Evolutionary conservation across 306 rosid species (phyloP), one percentile per base, ranked within the genome.

Genomic region (Astragalus membranaceus): DNA sequence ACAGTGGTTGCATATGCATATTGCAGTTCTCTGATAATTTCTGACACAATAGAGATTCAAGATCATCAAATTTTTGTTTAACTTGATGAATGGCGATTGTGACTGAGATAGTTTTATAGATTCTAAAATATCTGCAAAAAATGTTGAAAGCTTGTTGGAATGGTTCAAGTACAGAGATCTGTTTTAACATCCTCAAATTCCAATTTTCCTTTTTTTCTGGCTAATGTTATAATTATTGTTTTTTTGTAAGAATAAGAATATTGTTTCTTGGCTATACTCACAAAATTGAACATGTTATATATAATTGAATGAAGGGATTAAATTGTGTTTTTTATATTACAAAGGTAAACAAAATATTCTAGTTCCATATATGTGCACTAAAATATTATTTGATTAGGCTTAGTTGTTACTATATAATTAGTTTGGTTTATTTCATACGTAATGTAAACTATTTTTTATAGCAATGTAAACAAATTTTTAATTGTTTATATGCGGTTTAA

Each of bases 151-250:
- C 8, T 64, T 4, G 37, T 57, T 78, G 53, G 62, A 70, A 70
- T 54, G 17, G 76, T 61, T 77, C 72, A 52, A 50, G 26, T 63
- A 44, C 49, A 20, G 48, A 49, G 36, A 73, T 73, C 67, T 56
- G 12, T 20, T 16, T 52, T 5, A 62, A 46, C 67, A 23, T 53
- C 52, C 56, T 61, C n/a, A 3, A 5, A 15, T 41, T 64, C 15
- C 17, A 30, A 5, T 32, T 68, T 70, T 53, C 49, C 14, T 23
- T 44, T 2, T 46, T 46, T 75, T 74, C 7, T 14, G 6, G 3
- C 33, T 44, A 42, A 17, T 52, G 14, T 52, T 53, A 12, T 4
- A 20, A 36, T 54, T 50, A 36, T 36, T 51, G 2, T 43, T 15
- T 30, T 15, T 29, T 48, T 30, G 30, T 8, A 46, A 36, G 4